Base-by-base conservation (phyloP, 352 stramenopile genomes). In the Phytophthora lateralis region DNA sequence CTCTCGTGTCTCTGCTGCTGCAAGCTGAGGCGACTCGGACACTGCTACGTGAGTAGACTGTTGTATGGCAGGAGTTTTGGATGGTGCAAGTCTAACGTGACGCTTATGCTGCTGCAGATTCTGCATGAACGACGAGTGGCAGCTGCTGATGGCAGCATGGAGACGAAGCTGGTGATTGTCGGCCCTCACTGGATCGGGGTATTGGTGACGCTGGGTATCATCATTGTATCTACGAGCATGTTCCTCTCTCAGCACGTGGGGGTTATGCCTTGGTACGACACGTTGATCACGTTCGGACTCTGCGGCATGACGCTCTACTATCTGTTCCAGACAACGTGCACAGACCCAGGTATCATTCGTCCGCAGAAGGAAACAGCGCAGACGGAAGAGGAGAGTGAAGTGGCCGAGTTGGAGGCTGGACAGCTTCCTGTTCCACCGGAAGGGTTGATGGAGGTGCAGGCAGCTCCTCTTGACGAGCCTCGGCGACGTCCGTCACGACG, bases 131-230 rank as follows among this genome's bases (percentile, higher is more conserved):
- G 70, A 20, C 66, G 70, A 17, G 51, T 62, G 12, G 30, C 70
- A 6, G 37, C 65, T 17, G 21, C 43, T 20, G 53, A 77, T 46
- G 73, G 76, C n/a, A 66, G 62, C 17, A 45, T 54, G 32, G 46
- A 67, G 21, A 69, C 62, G 14, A 69, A 72, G 42, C 42, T 85
- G 12, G 43, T 91, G 29, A 53, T 93, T 50, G 69, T 96, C 2
- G 87, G 87, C 0, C 87, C 87, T 4, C 83, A 96, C 57, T 96
- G 85, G 85, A 83, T 91, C 50, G 85, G 85, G 32, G 84, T 91
- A 27, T 39, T 93, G 39, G 71, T 88, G 37, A 93, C 83, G 15
- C 43, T 89, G 26, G 48, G 55, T 2, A 84, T 95, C 53, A 74
- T 93, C n/a, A 20, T 91, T 1, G 64, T 76, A 24, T 77, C 73